A percentile compares a stretch with the other conserved stretches of the same genome.
Evolutionary conservation across 441 rosid species (phyloP).

Genomic region (Viola pubescens): DNA sequence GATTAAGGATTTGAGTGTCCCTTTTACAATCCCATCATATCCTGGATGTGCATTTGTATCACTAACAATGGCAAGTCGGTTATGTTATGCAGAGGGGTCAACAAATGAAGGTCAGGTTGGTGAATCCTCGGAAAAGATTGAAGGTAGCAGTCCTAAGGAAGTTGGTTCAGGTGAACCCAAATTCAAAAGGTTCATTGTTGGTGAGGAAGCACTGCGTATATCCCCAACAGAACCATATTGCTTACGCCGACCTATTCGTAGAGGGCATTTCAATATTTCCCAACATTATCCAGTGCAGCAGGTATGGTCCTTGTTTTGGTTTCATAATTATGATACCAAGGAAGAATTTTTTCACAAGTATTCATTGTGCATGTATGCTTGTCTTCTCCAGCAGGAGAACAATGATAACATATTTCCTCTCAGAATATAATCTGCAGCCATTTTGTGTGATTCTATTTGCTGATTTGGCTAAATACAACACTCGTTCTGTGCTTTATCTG

Average conservation of each 20-base stretch:
- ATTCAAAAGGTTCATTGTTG: constrained; percentile 53
- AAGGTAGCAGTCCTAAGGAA: constrained; percentile 32
- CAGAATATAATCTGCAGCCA: not conserved
- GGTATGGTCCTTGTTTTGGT: constrained; percentile 31
- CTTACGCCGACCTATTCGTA: constrained; percentile 70
- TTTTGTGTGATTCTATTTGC: not conserved
- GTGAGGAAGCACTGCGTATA: constrained; percentile 83
- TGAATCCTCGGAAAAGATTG: constrained; percentile 30
- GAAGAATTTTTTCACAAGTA: constrained; percentile 1
- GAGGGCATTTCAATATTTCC: constrained; percentile 91
- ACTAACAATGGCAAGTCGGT: constrained; percentile 11
- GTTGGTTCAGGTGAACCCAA: constrained; percentile 32
- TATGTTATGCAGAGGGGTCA: constrained; percentile 42
- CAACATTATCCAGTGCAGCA: constrained; percentile 74
- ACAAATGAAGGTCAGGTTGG: constrained; percentile 30
- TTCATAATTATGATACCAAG: constrained; percentile 2
- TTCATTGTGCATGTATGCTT: not conserved
- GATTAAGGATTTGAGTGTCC: not conserved
- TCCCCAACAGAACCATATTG: constrained; percentile 70
- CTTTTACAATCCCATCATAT: not conserved
- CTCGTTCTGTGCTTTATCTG: constrained; percentile 5
- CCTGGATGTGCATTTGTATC: constrained; percentile 5
- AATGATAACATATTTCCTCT: not conserved
- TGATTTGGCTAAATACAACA: not conserved
- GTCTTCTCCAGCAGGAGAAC: constrained; percentile 1